Evolutionary conservation across 805 yeast species (phyloP), one percentile per base, ranked within the genome.

Genomic region (Nakazawaea sp.): DNA sequence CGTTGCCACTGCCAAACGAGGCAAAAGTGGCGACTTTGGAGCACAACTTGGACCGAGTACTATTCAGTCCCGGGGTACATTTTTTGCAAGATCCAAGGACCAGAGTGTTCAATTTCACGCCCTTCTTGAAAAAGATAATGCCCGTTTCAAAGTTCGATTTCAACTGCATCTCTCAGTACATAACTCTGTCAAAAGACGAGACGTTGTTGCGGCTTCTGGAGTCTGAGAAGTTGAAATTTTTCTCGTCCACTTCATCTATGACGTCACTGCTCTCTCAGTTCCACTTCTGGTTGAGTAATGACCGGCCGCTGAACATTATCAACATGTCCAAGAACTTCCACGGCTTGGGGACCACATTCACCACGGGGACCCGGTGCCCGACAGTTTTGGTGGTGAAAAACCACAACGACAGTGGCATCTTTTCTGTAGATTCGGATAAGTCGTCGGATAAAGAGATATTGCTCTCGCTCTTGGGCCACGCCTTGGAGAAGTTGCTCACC

Each of bases 231-330:
- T 29, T 63, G 48, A 52, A 56, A 39, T 90, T 68, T 52, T 74
- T 72, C 41, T 83, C 94, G 2, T 87, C 96, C 1, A 88, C 97
- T 0, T 83, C 95, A 15, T 83, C 96, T 1, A 72, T 90, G 84
- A 89, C 97, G 0, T 68, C 79, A 1, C 59, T 79, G 1, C 65
- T 90, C 31, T 66, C 78, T 3, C 94, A 88, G 34, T 62, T 90
- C 41, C 96, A 92, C 58, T 68, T 66, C 42, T 59, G 85, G 8
- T 52, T 92, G 27, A 76, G 86, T 6, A 77, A 80, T 47, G 66
- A 63, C 42, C 63, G 84, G 36, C 73, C 71, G 2, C 73, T 67
- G n/a, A 70, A 64, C 51, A 63, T 70, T 11, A 55, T 53, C 35
- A 59, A 53, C 24, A 62, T 68, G 34, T 72, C 77, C 2, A 66